Base-by-base conservation (phyloP, 2,329 filamentous ascomycete genomes). In the Colletotrichum caudatum region DNA sequence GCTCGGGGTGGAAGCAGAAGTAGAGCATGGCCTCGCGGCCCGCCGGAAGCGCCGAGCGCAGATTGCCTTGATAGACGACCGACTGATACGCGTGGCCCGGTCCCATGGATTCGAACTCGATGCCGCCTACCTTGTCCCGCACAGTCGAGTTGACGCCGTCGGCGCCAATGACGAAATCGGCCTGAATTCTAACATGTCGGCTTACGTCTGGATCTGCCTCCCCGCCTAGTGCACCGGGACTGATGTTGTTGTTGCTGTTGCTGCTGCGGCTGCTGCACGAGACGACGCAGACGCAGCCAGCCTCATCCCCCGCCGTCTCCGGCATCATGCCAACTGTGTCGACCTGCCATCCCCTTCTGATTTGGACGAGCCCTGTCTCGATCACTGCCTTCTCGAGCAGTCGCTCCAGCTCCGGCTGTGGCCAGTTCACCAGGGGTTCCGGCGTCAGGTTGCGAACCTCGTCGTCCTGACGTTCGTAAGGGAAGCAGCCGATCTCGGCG, bases 381-480 rank as follows among this genome's bases (percentile, higher is more conserved):
- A 14, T 3, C 11, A 70, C 64, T 6, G 39, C 56, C 33, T 61
- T 61, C 57, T 67, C 63, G 20, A 70, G 68, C 9, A 70, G 26
- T 18, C 57, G 29, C 41, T 70, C 68, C 6, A 70, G 33, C 20
- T 70, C 63, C 33, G 68, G 56, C 50, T 70, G 68, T 2, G 64
- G 63, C 68, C 68, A 70, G 26, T 70, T 70, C 20, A 70, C 33
- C 41, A 70, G 48, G 14, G 68, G 64, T 59, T 76, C 72, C n/a
- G 72, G 35, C 11, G 72, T 72, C 50, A 72, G 20, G 62, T 33
- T 51, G 18, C 46, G 57, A 14, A 72, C 37, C 23, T 35, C 37
- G 23, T 64, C 65, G 37, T 66, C 69, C n/a, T 72, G 69, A 18
- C 69, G 72, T 35, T 74, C 72, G 65, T 72, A 74, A 7, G 64